Conservation (phyloP, 306 rosid species). For the Pyrus communis region DNA sequence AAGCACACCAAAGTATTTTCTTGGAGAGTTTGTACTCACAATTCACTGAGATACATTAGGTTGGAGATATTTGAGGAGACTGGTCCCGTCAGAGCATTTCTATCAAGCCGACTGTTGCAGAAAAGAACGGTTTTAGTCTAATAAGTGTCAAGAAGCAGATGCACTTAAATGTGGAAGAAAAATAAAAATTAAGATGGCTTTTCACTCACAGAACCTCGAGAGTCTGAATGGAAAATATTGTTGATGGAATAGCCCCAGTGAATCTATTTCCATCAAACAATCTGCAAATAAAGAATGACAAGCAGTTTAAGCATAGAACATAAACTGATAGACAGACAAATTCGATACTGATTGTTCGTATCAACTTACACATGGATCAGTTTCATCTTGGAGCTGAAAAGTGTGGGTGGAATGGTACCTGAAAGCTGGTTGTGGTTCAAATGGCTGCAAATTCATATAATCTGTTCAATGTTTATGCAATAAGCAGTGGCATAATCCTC, state of each 20-base stretch:
- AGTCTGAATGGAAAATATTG: conserved; percentile 64
- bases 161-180: background rate
- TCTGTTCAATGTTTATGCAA: background rate
- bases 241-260: conserved; percentile 54
- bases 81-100: conserved; percentile 57
- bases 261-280: conserved; percentile 77
- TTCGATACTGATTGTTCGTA: background rate
- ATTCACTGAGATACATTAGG: conserved; percentile 54
- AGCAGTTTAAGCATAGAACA: background rate
- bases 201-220: conserved; percentile 93
- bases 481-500: background rate
- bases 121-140: conserved; percentile 13
- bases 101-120: conserved; percentile 81
- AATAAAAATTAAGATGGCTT: conserved; percentile 14
- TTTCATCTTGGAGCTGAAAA: conserved; percentile 64
- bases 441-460: conserved; percentile 59
- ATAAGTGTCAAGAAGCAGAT: conserved; percentile 1
- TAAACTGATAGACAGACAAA: background rate
- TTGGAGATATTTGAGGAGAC: conserved; percentile 67
- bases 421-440: conserved; percentile 87
- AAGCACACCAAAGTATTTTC: background rate
- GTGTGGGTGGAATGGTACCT: conserved; percentile 56
- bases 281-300: conserved; percentile 29
- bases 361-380: conserved; percentile 79
- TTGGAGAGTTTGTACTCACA: conserved; percentile 45